Base-by-base conservation (phyloP, 768 basidiomycete species). In the Leucosporidium yakuticum region DNA sequence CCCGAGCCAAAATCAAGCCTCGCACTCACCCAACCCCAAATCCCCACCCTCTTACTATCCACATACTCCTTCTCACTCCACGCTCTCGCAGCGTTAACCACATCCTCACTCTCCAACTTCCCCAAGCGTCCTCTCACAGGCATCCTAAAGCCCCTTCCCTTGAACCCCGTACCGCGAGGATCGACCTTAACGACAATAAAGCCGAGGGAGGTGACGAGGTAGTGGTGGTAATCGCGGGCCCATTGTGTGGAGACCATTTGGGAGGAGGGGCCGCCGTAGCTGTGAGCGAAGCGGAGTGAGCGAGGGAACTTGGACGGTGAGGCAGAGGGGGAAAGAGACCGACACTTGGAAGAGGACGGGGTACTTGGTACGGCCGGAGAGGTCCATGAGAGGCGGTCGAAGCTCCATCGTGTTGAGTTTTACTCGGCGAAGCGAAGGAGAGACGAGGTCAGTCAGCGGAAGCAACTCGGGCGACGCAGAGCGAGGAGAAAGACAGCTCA, bases 341-440 rank as follows among this genome's bases (percentile, higher is more conserved):
- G 77, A 94, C 85, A 95, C 90, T 54, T 84, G 82, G 82, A 98
- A 92, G 34, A 99, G 81, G 27, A 97, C 92, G 1, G 96, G 90
- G 76, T 99, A 98, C 78, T 95, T 93, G 14, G 88, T 91, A 54
- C 90, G 86, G n/a, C 96, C 96, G 27, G 91, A 88, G 74, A 89
- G 87, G 74, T 99, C 96, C 87, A 98, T 89, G 67, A 84, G 83
- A 6, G 92, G 91, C 23, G 96, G 96, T 21, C 91, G 85, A 73
- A 95, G 84, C 80, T 97, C 94, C 75, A 89, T 83, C 64, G 90
- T 89, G 78, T 96, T 96, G 64, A 76, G 48, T 14, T 67, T 63
- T 51, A 65, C 56, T 21, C 36, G 39, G 39, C 39, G 39, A 8
- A 8, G 39, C 8, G 39, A 15, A 44, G 6, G 39, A 15, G 39